These are phyloP conservation scores for Oryza coarctata DNA, from an alignment of 176 grass and related monocot genomes.

Conservation along the genomic window DNA sequence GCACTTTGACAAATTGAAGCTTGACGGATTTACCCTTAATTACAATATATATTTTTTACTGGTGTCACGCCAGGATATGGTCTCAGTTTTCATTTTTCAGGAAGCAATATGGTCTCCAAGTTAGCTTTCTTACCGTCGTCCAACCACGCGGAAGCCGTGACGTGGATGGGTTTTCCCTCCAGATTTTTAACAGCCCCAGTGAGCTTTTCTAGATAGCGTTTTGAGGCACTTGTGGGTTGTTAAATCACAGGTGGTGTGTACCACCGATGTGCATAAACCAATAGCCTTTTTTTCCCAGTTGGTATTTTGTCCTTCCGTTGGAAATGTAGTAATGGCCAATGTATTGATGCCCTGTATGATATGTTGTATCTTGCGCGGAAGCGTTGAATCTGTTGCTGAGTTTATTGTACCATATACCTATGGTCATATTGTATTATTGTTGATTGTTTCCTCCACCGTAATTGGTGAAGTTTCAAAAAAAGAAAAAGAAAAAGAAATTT, in stretches of 20 bases:
- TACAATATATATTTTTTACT: conserved; percentile 43
- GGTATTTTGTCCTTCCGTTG: conserved; percentile 35
- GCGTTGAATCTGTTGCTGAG: not conserved
- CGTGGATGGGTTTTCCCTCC: conserved; percentile 58
- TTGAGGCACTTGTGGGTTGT: conserved; percentile 64
- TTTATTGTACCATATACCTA: not conserved
- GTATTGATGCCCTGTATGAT: conserved; percentile 8
- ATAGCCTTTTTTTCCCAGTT: not conserved
- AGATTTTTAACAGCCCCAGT: conserved; percentile 68
- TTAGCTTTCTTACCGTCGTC: conserved; percentile 19
- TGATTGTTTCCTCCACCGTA: not conserved
- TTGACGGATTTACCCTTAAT: not conserved
- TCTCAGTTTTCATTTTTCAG: not conserved
- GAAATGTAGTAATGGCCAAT: conserved; percentile 48
- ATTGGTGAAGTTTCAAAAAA: not conserved
- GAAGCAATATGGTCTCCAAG: not conserved
- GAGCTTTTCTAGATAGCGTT: conserved; percentile 40
- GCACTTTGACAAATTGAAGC: not conserved
- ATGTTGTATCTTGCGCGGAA: not conserved
- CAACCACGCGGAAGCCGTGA: conserved; percentile 16
- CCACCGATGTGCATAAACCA: conserved; percentile 33
- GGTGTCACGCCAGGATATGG: conserved; percentile 36
- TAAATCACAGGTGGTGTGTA: conserved; percentile 54
- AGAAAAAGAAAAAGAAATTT: not conserved
- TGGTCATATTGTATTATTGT: not conserved